phyloP scores from a whole-genome alignment of 768 basidiomycete species.

The Auricularia heimuer region DNA sequence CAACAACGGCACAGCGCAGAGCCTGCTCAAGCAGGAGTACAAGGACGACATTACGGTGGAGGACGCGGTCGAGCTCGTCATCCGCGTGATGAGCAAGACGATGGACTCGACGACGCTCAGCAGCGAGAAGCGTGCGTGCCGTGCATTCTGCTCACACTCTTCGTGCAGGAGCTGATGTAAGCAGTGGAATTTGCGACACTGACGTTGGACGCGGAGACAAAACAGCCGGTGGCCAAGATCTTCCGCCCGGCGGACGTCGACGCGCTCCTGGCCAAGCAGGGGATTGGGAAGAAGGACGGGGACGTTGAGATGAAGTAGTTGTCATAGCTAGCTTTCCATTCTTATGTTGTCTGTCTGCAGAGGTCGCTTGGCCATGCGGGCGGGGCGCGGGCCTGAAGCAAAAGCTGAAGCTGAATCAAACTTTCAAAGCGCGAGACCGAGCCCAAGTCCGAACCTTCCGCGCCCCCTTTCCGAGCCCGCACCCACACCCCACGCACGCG shows the following conservation, averaged over 20 bases:
- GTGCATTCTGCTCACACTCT: neutral
- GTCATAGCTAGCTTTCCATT: neutral
- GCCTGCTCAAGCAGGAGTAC: constrained; percentile 94
- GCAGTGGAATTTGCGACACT: constrained; percentile 94
- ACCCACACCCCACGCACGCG: neutral
- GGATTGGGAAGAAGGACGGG: constrained; percentile 80
- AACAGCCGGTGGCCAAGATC: constrained; percentile 83
- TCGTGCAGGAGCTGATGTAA: neutral
- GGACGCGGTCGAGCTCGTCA: constrained; percentile 83
- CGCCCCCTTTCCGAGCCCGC: neutral
- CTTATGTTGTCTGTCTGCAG: neutral
- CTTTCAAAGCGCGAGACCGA: neutral
- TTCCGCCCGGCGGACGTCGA: constrained; percentile 86
- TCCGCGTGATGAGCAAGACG: constrained; percentile 97
- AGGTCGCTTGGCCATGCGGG: neutral
- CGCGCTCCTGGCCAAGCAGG: constrained; percentile 65
- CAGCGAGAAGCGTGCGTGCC: constrained; percentile 81
- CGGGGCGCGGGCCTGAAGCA: neutral
- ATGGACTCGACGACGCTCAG: constrained; percentile 98
- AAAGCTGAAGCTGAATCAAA: neutral
- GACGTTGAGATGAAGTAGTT: constrained; percentile 61
- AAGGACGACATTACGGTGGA: constrained; percentile 89
- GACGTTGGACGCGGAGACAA: constrained; percentile 67
- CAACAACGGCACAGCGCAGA: constrained; percentile 93
- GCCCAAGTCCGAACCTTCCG: neutral